Evolutionary conservation across 345 rosid genomes (phyloP).

Genomic region (Aurinia saxatilis): DNA sequence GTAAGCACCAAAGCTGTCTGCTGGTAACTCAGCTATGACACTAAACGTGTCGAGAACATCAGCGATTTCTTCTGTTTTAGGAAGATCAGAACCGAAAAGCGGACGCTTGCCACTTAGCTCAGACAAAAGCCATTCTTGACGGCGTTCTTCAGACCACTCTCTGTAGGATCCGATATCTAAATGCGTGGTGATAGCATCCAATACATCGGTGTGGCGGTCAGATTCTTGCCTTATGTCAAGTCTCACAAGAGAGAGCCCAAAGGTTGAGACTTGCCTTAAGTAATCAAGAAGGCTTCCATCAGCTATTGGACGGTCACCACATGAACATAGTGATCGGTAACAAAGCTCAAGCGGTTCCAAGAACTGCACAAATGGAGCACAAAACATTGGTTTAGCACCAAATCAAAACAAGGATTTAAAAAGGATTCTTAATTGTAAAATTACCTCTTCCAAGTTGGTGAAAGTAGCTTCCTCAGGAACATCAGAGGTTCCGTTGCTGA

Average conservation of each 20-base stretch:
- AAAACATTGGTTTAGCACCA: slow-evolving; percentile 1
- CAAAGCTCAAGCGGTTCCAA: slow-evolving; percentile 98
- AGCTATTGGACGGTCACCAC: slow-evolving; percentile 93
- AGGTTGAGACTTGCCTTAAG: slow-evolving; percentile 93
- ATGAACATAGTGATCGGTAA: slow-evolving; percentile 78
- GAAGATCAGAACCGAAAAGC: slow-evolving; percentile 88
- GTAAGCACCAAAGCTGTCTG: slow-evolving; percentile 87
- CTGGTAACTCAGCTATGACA: slow-evolving; percentile 79
- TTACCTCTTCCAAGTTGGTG: slow-evolving; percentile 73
- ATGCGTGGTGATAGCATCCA: slow-evolving; percentile 84
- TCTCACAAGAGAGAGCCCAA: slow-evolving; percentile 88
- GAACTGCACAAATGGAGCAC: slow-evolving; percentile 45
- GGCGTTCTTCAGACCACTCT: slow-evolving; percentile 85
- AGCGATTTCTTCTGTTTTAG: slow-evolving; percentile 87
- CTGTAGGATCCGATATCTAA: slow-evolving; percentile 79
- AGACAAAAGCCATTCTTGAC: slow-evolving; percentile 91
- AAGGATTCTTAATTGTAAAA: neutral
- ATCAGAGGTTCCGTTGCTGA: slow-evolving; percentile 72
- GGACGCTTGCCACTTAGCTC: slow-evolving; percentile 95
- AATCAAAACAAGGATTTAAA: neutral
- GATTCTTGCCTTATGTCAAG: slow-evolving; percentile 98
- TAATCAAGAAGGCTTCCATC: slow-evolving; percentile 99
- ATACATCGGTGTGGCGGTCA: slow-evolving; percentile 88
- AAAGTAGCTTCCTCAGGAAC: slow-evolving; percentile 77
- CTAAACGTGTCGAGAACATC: slow-evolving; percentile 84